These are phyloP conservation scores for Trichosporon asahii DNA, from an alignment of 1,284 basidiomycete genomes.

Conservation along the genomic window DNA sequence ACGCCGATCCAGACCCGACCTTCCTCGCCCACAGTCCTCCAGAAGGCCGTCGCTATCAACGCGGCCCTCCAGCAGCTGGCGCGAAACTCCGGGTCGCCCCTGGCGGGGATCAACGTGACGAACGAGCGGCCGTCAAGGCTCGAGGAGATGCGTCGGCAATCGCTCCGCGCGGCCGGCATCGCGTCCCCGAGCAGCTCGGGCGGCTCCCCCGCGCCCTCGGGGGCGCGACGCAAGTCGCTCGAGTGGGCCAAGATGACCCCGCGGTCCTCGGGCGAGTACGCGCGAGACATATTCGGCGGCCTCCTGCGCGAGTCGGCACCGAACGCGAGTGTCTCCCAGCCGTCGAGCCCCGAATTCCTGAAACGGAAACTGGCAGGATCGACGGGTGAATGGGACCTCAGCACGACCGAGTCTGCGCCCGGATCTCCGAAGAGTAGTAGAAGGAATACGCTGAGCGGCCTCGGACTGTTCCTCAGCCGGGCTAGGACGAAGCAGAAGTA, in stretches of 20 bases:
- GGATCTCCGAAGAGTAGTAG: neutral
- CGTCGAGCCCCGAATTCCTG: neutral
- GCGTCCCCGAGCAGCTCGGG: neutral
- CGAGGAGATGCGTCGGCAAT: neutral
- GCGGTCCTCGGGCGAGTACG: neutral
- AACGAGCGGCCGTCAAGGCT: neutral
- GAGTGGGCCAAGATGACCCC: conserved; percentile 6
- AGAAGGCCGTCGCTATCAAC: conserved; percentile 4
- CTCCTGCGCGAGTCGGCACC: neutral
- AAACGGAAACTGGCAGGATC: neutral
- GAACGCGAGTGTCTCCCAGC: neutral
- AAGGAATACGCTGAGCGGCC: neutral
- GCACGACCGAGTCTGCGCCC: neutral
- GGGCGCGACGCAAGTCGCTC: neutral
- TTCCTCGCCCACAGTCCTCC: neutral
- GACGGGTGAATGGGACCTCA: neutral
- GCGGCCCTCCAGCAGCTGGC: neutral
- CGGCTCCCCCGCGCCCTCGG: neutral
- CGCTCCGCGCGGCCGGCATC: neutral
- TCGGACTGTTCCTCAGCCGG: neutral
- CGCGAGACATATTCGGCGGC: neutral
- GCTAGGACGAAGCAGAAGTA: neutral
- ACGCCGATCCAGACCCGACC: conserved; percentile 1
- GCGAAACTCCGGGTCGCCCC: neutral
- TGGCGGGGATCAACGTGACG: neutral